These are phyloP conservation scores for Moricandia arvensis DNA, from an alignment of 345 rosid genomes.

Conservation along the genomic window DNA sequence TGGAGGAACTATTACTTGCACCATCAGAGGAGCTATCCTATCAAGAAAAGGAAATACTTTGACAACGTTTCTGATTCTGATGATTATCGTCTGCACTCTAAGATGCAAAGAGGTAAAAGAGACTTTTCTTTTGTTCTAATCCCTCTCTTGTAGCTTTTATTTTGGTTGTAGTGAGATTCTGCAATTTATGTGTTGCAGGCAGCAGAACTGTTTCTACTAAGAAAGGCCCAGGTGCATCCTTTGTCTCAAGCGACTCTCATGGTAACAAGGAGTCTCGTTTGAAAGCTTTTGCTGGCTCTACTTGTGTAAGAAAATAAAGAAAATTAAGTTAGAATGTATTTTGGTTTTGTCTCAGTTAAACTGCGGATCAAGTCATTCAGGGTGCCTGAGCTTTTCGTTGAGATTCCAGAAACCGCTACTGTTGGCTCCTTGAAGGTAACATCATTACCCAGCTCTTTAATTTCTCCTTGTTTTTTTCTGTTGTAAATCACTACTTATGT, in stretches of 20 bases:
- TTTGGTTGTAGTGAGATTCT: constrained; percentile 2
- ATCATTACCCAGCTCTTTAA: constrained; percentile 6
- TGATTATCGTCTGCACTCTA: constrained; percentile 42
- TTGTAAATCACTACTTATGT: background rate
- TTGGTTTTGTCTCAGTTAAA: constrained; percentile 50
- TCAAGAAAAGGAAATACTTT: constrained; percentile 70
- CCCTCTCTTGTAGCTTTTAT: constrained; percentile 5
- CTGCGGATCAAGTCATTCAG: constrained; percentile 87
- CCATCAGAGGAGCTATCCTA: constrained; percentile 75
- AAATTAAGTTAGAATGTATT: background rate
- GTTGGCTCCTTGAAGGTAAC: constrained; percentile 85
- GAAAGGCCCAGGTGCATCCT: constrained; percentile 38
- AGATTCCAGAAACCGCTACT: constrained; percentile 87
- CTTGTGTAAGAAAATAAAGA: background rate
- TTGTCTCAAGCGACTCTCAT: constrained; percentile 36
- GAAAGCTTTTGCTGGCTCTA: background rate
- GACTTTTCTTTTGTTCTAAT: background rate
- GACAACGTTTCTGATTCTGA: constrained; percentile 50
- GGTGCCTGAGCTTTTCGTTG: constrained; percentile 86
- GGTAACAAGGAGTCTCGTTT: constrained; percentile 19
- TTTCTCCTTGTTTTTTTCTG: background rate
- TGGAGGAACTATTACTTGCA: constrained; percentile 54
- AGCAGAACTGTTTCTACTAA: constrained; percentile 48
- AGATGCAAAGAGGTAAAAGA: constrained; percentile 47
- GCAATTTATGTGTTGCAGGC: constrained; percentile 40